A percentile compares a stretch with the other conserved stretches of the same genome.
Evolutionary conservation across 306 rosid species (phyloP).

Genomic region (Abrus pulchellus): DNA sequence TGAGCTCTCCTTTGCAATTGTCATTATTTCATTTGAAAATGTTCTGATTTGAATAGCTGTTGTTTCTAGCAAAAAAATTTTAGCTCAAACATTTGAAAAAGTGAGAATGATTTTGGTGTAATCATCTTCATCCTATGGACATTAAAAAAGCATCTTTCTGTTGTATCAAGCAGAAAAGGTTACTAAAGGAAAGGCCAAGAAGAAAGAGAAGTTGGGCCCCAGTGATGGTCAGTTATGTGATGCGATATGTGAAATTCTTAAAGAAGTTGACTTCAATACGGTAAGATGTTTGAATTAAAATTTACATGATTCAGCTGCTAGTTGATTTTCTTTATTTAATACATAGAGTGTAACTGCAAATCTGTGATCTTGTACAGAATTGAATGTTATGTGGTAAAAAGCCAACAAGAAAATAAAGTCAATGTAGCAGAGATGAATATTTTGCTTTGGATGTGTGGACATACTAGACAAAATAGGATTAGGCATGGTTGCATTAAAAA

Average conservation of each 20-base stretch:
- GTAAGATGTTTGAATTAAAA: slow-evolving; percentile 58
- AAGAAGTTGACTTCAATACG: slow-evolving; percentile 97
- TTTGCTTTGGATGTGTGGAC: neutral
- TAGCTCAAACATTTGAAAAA: slow-evolving; percentile 33
- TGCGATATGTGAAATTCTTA: slow-evolving; percentile 90
- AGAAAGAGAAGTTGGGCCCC: slow-evolving; percentile 67
- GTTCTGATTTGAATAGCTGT: neutral
- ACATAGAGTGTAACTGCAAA: neutral
- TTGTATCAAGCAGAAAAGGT: slow-evolving; percentile 64
- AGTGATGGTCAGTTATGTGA: slow-evolving; percentile 79
- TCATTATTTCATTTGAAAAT: slow-evolving; percentile 30
- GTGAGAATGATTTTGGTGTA: slow-evolving; percentile 4
- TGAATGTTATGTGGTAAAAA: neutral
- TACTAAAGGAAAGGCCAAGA: slow-evolving; percentile 73
- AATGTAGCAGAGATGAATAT: neutral
- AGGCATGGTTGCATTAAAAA: neutral
- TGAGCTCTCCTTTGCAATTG: slow-evolving; percentile 37
- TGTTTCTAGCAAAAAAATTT: slow-evolving; percentile 22
- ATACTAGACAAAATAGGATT: neutral
- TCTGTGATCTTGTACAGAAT: too few relatives aligned
- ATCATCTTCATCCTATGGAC: neutral
- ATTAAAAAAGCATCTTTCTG: slow-evolving; percentile 35
- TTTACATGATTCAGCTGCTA: neutral
- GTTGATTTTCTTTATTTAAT: slow-evolving; percentile 11
- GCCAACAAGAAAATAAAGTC: neutral